Evolutionary conservation across 1,284 basidiomycete species (phyloP).

Genomic region (Ustilago hordei): DNA sequence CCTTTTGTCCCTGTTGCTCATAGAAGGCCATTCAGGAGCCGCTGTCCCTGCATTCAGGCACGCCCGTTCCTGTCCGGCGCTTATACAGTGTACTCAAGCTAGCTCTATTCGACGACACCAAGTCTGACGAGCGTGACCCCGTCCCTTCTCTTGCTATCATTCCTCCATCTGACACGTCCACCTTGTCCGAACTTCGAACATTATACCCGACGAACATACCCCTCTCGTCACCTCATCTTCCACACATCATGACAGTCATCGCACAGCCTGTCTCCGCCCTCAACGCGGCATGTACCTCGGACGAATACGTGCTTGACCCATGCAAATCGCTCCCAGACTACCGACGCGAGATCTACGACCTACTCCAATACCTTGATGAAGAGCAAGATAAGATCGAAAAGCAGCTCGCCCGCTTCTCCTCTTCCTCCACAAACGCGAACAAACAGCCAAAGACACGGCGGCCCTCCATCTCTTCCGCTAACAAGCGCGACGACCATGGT

Average conservation of each 20-base stretch:
- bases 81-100: too few species aligned
- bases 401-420: slow-evolving; percentile 28
- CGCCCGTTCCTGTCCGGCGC: too few species aligned
- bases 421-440: not conserved
- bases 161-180: not conserved
- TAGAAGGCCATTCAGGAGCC: slow-evolving; percentile 3
- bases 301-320: slow-evolving; percentile 36
- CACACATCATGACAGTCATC: slow-evolving; percentile 16
- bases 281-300: slow-evolving; percentile 8
- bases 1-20: not conserved
- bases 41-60: not conserved
- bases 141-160: not conserved
- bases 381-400: slow-evolving; percentile 50
- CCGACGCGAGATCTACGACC: slow-evolving; percentile 49
- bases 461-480: slow-evolving; percentile 6
- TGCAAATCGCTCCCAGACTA: slow-evolving; percentile 47
- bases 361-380: slow-evolving; percentile 48
- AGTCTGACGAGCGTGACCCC: slow-evolving; percentile 4
- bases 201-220: slow-evolving; percentile 8
- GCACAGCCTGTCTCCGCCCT: slow-evolving; percentile 8
- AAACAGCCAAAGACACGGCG: slow-evolving; percentile 8
- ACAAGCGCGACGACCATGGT: slow-evolving; percentile 16
- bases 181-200: not conserved
- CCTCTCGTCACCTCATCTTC: slow-evolving; percentile 1
- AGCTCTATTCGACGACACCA: too few species aligned